A percentile compares a stretch with the other conserved stretches of the same genome.
phyloP scores from a whole-genome alignment of 257 asterid genomes.

The Penstemon eatonii region DNA sequence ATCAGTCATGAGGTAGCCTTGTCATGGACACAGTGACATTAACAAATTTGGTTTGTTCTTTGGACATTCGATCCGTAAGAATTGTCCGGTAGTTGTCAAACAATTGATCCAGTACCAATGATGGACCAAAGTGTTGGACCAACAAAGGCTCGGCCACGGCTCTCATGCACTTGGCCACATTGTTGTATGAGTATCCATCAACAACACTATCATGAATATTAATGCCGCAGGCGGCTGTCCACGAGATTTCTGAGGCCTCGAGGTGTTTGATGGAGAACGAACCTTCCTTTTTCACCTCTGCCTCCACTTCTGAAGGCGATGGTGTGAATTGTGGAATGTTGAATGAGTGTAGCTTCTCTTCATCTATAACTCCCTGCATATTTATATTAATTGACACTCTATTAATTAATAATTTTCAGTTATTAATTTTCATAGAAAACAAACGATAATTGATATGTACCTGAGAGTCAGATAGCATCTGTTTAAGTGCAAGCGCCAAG shows the following conservation, averaged over 20 bases:
- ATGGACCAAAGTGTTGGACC: slow-evolving; percentile 51
- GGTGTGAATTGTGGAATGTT: slow-evolving; percentile 66
- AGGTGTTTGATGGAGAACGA: slow-evolving; percentile 47
- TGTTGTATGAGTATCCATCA: slow-evolving; percentile 39
- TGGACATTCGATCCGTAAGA: slow-evolving; percentile 31
- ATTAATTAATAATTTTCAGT: too few species aligned
- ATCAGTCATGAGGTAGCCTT: slow-evolving; percentile 9
- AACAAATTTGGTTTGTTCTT: slow-evolving; percentile 37
- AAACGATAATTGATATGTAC: too few species aligned
- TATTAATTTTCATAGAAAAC: too few species aligned
- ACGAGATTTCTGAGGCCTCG: slow-evolving; percentile 41
- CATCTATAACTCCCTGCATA: slow-evolving; percentile 47
- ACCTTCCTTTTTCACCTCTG: slow-evolving; percentile 48
- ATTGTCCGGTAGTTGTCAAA: slow-evolving; percentile 39
- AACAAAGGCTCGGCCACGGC: slow-evolving; percentile 67
- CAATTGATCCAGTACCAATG: slow-evolving; percentile 36
- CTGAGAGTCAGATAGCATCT: slow-evolving; percentile 43
- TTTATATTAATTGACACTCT: too few species aligned
- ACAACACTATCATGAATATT: neutral
- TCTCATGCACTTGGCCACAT: slow-evolving; percentile 57
- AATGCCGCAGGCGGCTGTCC: slow-evolving; percentile 41
- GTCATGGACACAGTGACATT: slow-evolving; percentile 48
- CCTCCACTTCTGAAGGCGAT: slow-evolving; percentile 45
- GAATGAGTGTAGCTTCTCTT: slow-evolving; percentile 52
- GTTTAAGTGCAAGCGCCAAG: slow-evolving; percentile 46